A percentile compares a stretch with the other conserved stretches of the same genome.
Evolutionary conservation across 371 early-diverging fungal species (phyloP).

Genomic region (Mortierella polycephala): DNA sequence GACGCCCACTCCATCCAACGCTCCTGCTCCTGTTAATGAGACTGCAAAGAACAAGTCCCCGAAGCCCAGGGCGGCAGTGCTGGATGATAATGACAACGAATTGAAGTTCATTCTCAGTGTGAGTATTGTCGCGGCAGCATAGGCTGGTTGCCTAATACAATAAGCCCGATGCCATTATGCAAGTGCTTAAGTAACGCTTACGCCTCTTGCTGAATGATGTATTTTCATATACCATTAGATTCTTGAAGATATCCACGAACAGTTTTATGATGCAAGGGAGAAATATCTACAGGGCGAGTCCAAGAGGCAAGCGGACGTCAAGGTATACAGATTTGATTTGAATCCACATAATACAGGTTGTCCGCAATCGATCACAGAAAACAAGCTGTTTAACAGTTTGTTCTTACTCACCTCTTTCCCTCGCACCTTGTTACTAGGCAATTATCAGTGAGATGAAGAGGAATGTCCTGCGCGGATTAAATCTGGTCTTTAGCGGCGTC

Average conservation of each 20-base stretch:
- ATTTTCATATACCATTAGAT: constrained; percentile 45
- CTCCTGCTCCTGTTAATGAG: constrained; percentile 31
- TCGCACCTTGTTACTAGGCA: constrained; percentile 20
- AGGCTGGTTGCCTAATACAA: not conserved
- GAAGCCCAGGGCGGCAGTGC: constrained; percentile 53
- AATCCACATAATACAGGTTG: not conserved
- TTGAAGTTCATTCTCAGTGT: constrained; percentile 63
- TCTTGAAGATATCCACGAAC: constrained; percentile 62
- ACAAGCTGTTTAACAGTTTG: not conserved
- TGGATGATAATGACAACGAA: constrained; percentile 67
- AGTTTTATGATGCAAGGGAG: constrained; percentile 62
- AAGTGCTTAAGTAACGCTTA: too few relatives aligned
- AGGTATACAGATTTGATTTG: constrained; percentile 21
- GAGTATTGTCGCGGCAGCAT: not conserved
- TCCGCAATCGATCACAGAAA: not conserved
- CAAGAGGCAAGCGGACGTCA: constrained; percentile 59
- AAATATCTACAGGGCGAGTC: constrained; percentile 12
- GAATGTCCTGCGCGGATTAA: constrained; percentile 58
- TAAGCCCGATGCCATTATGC: too few relatives aligned
- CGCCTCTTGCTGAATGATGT: too few relatives aligned
- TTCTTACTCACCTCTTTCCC: not conserved
- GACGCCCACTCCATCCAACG: constrained; percentile 7
- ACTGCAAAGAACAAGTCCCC: constrained; percentile 42
- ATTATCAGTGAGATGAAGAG: constrained; percentile 59
- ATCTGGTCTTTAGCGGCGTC: constrained; percentile 67